These are phyloP conservation scores for Coniochaeta pulveracea DNA, from an alignment of 2,329 filamentous ascomycete genomes.

Conservation along the genomic window DNA sequence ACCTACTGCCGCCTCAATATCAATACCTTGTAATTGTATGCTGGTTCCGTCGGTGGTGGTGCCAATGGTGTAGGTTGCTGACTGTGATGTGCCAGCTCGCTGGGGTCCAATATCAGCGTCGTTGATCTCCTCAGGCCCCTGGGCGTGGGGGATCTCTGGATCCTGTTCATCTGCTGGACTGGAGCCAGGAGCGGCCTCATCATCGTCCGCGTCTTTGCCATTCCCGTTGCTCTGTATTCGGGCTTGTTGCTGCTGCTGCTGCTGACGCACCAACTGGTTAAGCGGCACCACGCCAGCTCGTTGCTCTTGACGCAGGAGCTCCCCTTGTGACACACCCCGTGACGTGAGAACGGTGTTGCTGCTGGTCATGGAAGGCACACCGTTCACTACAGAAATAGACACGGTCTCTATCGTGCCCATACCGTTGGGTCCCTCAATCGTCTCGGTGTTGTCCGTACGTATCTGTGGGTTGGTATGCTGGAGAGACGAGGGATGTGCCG, in stretches of 20 bases:
- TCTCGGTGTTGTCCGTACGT: slow-evolving; percentile 65
- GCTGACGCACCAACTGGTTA: slow-evolving; percentile 38
- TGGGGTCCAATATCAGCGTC: slow-evolving; percentile 79
- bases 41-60: slow-evolving; percentile 18
- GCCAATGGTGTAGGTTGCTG: slow-evolving; percentile 23
- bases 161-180: slow-evolving; percentile 21
- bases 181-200: slow-evolving; percentile 7
- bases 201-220: not conserved
- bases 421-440: slow-evolving; percentile 71
- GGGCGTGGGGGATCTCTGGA: slow-evolving; percentile 64
- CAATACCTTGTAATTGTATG: slow-evolving; percentile 42
- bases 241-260: slow-evolving; percentile 18
- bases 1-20: slow-evolving; percentile 51
- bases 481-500: not conserved
- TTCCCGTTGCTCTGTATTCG: slow-evolving; percentile 5
- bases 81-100: slow-evolving; percentile 20
- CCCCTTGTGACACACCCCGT: slow-evolving; percentile 66
- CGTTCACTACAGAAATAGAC: slow-evolving; percentile 63
- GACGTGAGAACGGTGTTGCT: slow-evolving; percentile 10
- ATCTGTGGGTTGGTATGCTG: slow-evolving; percentile 32
- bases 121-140: slow-evolving; percentile 76
- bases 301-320: slow-evolving; percentile 78
- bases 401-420: slow-evolving; percentile 73
- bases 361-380: slow-evolving; percentile 43
- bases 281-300: slow-evolving; percentile 67